Conservation (phyloP, 164 flowering plant species). For the Sedum album region DNA sequence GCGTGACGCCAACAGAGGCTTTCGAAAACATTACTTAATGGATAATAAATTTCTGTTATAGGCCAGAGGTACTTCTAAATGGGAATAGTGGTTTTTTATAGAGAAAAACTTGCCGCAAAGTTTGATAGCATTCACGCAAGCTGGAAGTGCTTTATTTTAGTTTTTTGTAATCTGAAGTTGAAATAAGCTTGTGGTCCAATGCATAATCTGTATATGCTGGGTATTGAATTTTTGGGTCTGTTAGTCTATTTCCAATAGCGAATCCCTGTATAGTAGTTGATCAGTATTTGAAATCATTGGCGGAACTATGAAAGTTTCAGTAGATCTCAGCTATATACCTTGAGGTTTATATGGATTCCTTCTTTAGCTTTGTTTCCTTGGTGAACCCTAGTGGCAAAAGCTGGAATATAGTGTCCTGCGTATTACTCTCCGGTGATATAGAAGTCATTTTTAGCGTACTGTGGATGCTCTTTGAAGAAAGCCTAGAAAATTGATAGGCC, state of each 20-base stretch:
- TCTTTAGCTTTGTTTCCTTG: slow-evolving; percentile 61
- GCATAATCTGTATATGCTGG: slow-evolving; percentile 64
- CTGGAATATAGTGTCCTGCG: slow-evolving; percentile 84
- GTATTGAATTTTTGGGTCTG: slow-evolving; percentile 67
- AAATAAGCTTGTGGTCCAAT: slow-evolving; percentile 53
- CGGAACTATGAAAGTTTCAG: background rate
- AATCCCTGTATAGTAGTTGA: slow-evolving; percentile 41
- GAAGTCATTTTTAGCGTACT: slow-evolving; percentile 48
- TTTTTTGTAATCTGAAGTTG: slow-evolving; percentile 25
- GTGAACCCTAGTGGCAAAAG: slow-evolving; percentile 66
- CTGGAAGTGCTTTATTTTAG: slow-evolving; percentile 36
- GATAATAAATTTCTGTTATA: too few relatives aligned
- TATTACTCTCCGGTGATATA: slow-evolving; percentile 78
- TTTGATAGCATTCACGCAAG: slow-evolving; percentile 42
- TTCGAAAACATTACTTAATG: too few relatives aligned
- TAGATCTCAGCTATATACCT: slow-evolving; percentile 24
- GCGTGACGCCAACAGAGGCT: too few relatives aligned
- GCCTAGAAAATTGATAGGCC: slow-evolving; percentile 27
- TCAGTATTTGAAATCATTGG: background rate
- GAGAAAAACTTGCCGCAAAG: slow-evolving; percentile 40
- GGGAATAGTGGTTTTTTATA: too few relatives aligned
- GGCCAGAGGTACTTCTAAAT: too few relatives aligned
- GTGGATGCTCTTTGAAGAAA: slow-evolving; percentile 65
- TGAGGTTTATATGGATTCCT: slow-evolving; percentile 55
- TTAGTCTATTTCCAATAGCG: slow-evolving; percentile 79